phyloP scores from a whole-genome alignment of 2,329 filamentous ascomycete genomes.

The Aspergillus piperis region DNA sequence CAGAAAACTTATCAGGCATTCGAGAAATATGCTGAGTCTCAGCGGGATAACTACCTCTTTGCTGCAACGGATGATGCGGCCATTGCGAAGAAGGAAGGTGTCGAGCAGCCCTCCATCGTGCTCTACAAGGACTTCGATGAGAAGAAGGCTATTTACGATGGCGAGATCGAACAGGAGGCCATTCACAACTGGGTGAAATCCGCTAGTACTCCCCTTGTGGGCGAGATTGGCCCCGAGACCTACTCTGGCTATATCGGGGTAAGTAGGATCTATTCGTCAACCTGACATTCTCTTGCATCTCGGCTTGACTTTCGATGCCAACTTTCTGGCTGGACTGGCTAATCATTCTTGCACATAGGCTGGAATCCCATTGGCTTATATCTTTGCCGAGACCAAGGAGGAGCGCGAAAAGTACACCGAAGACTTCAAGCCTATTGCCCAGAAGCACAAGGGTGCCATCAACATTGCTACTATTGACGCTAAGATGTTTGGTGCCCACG shows the following conservation, averaged over 20 bases:
- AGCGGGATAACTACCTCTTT: constrained; percentile 91
- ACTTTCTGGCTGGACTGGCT: not conserved
- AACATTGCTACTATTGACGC: constrained; percentile 99
- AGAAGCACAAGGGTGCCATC: constrained; percentile 89
- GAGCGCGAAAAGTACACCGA: constrained; percentile 79
- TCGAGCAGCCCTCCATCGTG: constrained; percentile 81
- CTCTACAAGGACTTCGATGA: constrained; percentile 98
- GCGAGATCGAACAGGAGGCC: constrained; percentile 77
- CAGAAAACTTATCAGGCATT: constrained; percentile 88
- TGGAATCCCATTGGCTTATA: constrained; percentile 91
- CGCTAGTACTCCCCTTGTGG: constrained; percentile 83
- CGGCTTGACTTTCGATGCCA: not conserved
- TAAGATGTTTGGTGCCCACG: constrained; percentile 89
- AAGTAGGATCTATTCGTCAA: constrained; percentile 31
- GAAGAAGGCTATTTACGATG: constrained; percentile 81
- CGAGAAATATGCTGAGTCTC: constrained; percentile 67
- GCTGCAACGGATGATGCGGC: constrained; percentile 80
- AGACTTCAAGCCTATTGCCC: constrained; percentile 79
- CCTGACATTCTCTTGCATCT: not conserved
- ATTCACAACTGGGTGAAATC: constrained; percentile 83
- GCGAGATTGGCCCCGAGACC: constrained; percentile 95
- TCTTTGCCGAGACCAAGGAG: constrained; percentile 90
- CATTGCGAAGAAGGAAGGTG: constrained; percentile 85
- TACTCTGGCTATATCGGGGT: constrained; percentile 91
- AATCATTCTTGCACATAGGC: constrained; percentile 48